Conservation (phyloP, 331 rosid genomes). For the Malus hybrid region DNA sequence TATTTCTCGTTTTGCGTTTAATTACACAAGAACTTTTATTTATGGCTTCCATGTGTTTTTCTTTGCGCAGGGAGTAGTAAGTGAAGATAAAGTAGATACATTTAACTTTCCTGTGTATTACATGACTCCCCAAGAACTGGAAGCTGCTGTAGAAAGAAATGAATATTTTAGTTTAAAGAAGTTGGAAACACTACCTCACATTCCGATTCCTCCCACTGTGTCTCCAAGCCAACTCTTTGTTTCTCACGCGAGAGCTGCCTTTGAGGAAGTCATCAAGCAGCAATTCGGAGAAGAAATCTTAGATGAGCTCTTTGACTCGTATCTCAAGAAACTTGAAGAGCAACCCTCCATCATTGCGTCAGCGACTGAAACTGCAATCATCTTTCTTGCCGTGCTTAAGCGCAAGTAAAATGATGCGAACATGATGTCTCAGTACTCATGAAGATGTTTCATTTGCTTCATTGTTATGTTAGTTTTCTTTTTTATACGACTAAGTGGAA, state of each 20-base stretch:
- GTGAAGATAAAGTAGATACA: slow-evolving; percentile 5
- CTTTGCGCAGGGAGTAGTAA: background rate
- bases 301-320: background rate
- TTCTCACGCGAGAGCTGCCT: background rate
- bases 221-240: background rate
- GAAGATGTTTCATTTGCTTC: background rate
- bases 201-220: background rate
- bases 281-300: slow-evolving; percentile 12
- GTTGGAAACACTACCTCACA: background rate
- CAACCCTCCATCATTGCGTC: background rate
- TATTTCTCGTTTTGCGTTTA: too few relatives aligned
- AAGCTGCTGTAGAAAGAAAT: background rate
- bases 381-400: background rate
- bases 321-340: background rate
- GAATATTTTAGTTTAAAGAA: background rate
- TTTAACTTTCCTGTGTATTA: background rate
- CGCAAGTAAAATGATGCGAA: background rate
- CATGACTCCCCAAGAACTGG: background rate
- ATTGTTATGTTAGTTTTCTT: too few relatives aligned
- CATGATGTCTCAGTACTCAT: background rate
- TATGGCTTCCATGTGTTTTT: background rate
- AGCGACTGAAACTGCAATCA: background rate
- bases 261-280: background rate
- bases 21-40: too few relatives aligned
- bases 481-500: too few relatives aligned